Evolutionary conservation across 2,329 filamentous ascomycete genomes (phyloP), one percentile per base, ranked within the genome.

Genomic region (Hymenoscyphus repandus): DNA sequence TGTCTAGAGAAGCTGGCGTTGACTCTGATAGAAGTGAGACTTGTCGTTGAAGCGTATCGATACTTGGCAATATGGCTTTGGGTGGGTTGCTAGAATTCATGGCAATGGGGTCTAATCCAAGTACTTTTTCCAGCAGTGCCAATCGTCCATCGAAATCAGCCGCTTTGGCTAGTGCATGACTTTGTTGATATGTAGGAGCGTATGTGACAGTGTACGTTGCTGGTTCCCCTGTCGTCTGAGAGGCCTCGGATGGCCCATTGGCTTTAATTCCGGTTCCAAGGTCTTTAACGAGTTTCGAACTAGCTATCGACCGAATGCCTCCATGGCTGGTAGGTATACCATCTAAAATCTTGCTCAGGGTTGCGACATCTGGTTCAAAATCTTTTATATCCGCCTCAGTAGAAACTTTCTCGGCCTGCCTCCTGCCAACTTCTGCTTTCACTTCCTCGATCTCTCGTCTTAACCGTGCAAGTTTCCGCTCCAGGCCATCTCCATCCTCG

Each of bases 61-160:
- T 75, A 1, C 89, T 87, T 2, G 90, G 90, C 15, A 97, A 77
- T 38, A 99, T 83, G 27, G 92, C 88, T 43, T 79, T 74, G 11
- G 79, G 76, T 4, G 79, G 65, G 13, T 76, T 75, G 49, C 80
- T 76, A 1, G 77, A 69, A 57, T 76, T 82, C 31, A 78, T 70
- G 58, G 83, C 78, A 0, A 83, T 81, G 18, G 84, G 83, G 37
- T 83, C 86, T 44, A 96, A 78, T 9, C 93, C 93, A 27, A 99
- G 78, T 1, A 84, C 80, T 58, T 83, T 83, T 72, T 99, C 93
- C 43, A 99, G 74, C 30, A 86, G 73, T 2, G 85, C 74, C 17
- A 99, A 79, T 5, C 93, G 82, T 30, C 81, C 78, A 65, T 97
- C 92, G 62, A 99, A 96, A 56, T 93, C 87, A 20, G 91, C 88